Evolutionary conservation across 208 protist species (phyloP).

Genomic region (Acanthamoeba castellanii): DNA sequence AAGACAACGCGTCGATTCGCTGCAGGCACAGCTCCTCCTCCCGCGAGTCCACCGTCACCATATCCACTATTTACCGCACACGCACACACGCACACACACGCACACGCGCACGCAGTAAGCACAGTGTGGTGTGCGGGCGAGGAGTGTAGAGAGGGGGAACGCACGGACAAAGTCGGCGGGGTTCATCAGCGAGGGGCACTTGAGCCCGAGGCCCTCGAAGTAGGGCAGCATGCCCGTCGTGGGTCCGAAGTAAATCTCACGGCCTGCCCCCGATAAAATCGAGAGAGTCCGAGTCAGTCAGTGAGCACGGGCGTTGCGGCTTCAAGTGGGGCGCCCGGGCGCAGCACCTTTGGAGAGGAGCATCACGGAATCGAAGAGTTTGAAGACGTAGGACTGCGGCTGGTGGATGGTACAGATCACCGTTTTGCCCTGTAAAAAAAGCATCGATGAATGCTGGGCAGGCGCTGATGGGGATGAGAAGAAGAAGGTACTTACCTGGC

Average conservation of each 20-base stretch:
- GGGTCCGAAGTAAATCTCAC: constrained; percentile 30
- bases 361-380: constrained; percentile 89
- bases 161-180: constrained; percentile 45
- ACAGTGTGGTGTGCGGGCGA: neutral
- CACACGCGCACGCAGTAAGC: too few relatives aligned
- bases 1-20: constrained; percentile 15
- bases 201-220: constrained; percentile 42
- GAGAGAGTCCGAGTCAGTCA: neutral
- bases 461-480: too few relatives aligned
- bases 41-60: constrained; percentile 45
- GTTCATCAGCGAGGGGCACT: constrained; percentile 23
- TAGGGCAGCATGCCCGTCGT: constrained; percentile 30
- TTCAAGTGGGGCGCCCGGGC: neutral
- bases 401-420: constrained; percentile 72
- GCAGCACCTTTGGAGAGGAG: constrained; percentile 78
- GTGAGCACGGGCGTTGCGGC: too few relatives aligned
- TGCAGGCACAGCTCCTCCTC: constrained; percentile 40
- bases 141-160: neutral
- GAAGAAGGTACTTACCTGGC: neutral
- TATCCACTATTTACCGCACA: neutral
- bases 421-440: constrained; percentile 10
- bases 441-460: too few relatives aligned
- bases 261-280: neutral
- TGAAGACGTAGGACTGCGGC: constrained; percentile 78
- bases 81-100: too few relatives aligned